Base-by-base conservation (phyloP, 495 filamentous ascomycete genomes). In the Talaromyces stipitatus region DNA sequence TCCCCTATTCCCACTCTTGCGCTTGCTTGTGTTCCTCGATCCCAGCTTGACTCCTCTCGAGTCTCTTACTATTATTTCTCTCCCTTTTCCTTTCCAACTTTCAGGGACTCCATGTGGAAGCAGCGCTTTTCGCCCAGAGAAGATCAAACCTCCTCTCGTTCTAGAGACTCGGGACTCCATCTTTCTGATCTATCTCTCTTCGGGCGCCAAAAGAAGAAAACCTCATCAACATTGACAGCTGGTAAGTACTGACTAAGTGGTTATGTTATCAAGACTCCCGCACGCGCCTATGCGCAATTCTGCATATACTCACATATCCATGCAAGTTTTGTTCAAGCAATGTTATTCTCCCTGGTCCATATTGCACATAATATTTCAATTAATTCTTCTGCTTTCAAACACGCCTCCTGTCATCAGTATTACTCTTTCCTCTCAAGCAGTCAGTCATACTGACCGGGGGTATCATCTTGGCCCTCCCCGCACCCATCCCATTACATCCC, bases 81-180 rank as follows among this genome's bases (percentile, higher is more conserved):
- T 51, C 52, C 36, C 61, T 36, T 22, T 45, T 50, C 32, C n/a
- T n/a, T n/a, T 47, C 2, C 55, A 56, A 45, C 60, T 59, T 56
- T 59, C 51, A 20, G 14, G 50, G 38, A 60, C 67, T 68, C n/a
- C 66, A 78, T 78, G 73, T 75, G 75, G 73, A 76, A 75, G 69
- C 70, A 68, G 64, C 72, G 70, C 62, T 66, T 68, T 53, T 72
- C 74, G 45, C 66, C 72, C 68, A 72, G 69, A 72, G 72, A 69
- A 61, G 72, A 78, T 62, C 66, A 70, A 62, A 66, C 65, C 60
- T n/a, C n/a, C n/a, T 65, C 72, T 69, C 56, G 59, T 23, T 59
- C 57, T 24, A 56, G 26, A 48, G 46, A 58, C 24, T 58, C 56
- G 56, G 56, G 56, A 38, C 45, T 45, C 18, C 67, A 64, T 61